Evolutionary conservation across 192 early-diverging fungal species (phyloP).

Genomic region (Backusella macrospora): DNA sequence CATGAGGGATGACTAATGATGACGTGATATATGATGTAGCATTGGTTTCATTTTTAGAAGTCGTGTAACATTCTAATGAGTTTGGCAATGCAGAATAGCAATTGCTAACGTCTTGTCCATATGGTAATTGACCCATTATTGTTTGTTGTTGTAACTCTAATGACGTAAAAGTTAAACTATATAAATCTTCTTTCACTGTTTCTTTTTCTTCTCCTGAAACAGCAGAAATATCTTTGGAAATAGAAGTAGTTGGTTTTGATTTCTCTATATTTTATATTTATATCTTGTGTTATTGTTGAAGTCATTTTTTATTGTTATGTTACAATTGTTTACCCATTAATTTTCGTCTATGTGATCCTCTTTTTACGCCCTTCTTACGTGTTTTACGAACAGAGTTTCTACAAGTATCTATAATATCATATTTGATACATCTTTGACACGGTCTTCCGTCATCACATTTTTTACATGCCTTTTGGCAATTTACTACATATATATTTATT

Average conservation of each 20-base stretch:
- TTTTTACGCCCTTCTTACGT: slow-evolving; percentile 78
- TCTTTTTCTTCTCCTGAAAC: neutral
- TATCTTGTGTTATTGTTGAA: neutral
- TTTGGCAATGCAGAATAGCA: neutral
- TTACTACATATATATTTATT: slow-evolving; percentile 47
- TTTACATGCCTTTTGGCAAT: slow-evolving; percentile 89
- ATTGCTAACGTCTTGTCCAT: neutral
- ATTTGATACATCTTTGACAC: slow-evolving; percentile 79
- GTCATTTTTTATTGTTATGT: neutral
- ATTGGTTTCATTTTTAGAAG: neutral
- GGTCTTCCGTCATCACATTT: slow-evolving; percentile 88
- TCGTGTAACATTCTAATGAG: neutral
- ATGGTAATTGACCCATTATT: neutral
- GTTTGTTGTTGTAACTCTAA: neutral
- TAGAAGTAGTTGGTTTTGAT: neutral
- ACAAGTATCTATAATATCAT: slow-evolving; percentile 67
- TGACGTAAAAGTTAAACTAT: neutral
- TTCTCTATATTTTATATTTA: neutral
- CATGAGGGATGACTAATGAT: neutral
- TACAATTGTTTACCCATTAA: slow-evolving; percentile 5
- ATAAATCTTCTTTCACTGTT: neutral
- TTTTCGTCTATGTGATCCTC: slow-evolving; percentile 77
- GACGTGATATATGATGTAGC: neutral
- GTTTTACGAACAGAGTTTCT: slow-evolving; percentile 78
- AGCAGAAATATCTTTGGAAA: neutral